Conservation (phyloP, 345 rosid genomes). For the Boechera stricta region DNA sequence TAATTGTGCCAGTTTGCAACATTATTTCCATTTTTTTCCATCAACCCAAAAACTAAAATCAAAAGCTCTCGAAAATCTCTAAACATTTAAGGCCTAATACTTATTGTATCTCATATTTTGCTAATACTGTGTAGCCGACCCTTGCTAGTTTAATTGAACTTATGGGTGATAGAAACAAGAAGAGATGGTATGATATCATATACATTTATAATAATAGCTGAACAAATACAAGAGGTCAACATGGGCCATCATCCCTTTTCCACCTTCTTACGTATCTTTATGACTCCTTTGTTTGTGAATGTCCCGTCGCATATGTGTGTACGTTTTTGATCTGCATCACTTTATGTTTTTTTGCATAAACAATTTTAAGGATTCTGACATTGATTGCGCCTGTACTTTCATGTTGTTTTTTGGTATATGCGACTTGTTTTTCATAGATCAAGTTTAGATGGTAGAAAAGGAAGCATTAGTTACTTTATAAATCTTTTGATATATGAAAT, state of each 20-base stretch:
- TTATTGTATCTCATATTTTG: conserved; percentile 6
- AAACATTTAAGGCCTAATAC: no score
- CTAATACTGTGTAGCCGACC: background rate
- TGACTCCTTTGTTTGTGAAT: conserved; percentile 12
- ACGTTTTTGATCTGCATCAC: conserved; percentile 9
- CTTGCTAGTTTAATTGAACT: conserved; percentile 11
- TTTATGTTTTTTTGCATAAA: background rate
- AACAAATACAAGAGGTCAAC: background rate
- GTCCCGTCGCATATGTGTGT: conserved; percentile 13
- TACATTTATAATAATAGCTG: background rate
- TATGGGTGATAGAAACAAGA: background rate
- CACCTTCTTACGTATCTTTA: conserved; percentile 10
- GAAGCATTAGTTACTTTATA: no score
- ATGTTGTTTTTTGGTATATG: no score
- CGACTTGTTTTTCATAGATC: background rate
- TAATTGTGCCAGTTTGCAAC: background rate
- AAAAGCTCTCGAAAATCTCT: no score
- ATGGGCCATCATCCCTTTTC: conserved; percentile 4
- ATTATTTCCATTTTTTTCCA: background rate
- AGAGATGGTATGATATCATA: background rate
- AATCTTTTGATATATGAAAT: no score
- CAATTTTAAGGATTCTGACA: background rate
- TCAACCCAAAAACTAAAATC: background rate
- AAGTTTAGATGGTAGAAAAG: background rate
- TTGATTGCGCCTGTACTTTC: background rate